Base-by-base conservation (phyloP, 2,329 filamentous ascomycete species). In the Zopfia rhizophila region DNA sequence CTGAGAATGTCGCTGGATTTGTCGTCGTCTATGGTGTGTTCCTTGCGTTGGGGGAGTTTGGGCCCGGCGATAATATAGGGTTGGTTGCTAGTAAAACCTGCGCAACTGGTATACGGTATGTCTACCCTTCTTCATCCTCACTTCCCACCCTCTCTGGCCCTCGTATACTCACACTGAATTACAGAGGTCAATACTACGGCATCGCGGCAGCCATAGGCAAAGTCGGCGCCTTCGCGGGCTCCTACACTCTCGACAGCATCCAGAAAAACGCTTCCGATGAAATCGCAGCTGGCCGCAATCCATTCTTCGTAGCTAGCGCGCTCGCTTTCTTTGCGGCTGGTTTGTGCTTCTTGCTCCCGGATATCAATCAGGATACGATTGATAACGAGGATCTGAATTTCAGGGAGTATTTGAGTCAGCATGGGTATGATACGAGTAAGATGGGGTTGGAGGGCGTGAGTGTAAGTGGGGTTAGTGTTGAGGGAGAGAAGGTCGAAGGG, bases 51-150 rank as follows among this genome's bases (percentile, higher is more conserved):
- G 90, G 90, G 37, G 90, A 94, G 69, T 74, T 95, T 28, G 91
- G 92, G 0, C 91, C 92, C 0, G 92, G 92, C 10, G 89, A 96
- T 76, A 96, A 96, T 69, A 96, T 96, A 58, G 91, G 91, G 3
- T 81, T 96, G 0, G 72, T 95, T 21, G 91, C 92, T 0, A 88
- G 89, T 33, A 96, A 96, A 77, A 92, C 90, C 2, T 91, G 86
- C 61, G 90, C 92, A 0, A 96, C 92, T 4, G 88, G 89, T 13
- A 87, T 97, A n/a, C 83, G 70, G 68, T 72, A 64, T 14, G 66
- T 54, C 10, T 5, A 10, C 22, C 10, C 13, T 3, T 16, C 13
- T n/a, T 27, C 11, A n/a, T 24, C 2, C 10, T 38, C 22, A 5
- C n/a, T 11, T 29, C 6, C 24, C 14, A 29, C 22, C 17, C 30